Base-by-base conservation (phyloP, 2,329 filamentous ascomycete species). In the Phoma sp. region DNA sequence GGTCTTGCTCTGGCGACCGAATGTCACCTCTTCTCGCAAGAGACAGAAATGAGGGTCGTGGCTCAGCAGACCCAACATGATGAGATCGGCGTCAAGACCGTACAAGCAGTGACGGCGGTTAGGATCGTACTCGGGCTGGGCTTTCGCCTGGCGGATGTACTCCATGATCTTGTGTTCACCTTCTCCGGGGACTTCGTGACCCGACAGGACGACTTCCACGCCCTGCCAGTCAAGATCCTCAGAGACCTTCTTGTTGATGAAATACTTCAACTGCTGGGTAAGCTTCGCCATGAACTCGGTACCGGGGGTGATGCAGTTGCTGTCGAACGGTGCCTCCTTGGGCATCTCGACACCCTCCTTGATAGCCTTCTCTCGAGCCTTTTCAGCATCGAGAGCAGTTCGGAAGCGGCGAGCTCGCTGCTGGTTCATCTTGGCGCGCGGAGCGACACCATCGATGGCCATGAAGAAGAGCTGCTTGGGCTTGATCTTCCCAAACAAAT, bases 101-200 rank as follows among this genome's bases (percentile, higher is more conserved):
- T 99, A 99, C 59, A 99, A 82, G 77, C 96, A 99, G 77, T 99
- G 95, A 53, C 95, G 90, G 58, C 96, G 86, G 69, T 99, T 98
- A 44, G 91, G 85, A 74, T 96, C 88, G 76, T 99, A 99, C 60
- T 88, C 86, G 2, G 90, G 90, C 76, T 99, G 95, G 43, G 93
- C 92, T 81, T 98, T 98, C 59, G 95, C 91, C 76, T 96, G 91
- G 65, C 95, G 90, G 75, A 99, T 99, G 77, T 99, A 99, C 77
- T 99, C 96, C 95, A 99, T 99, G 77, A 99, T 96, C 80, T 99
- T 99, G 81, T 99, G 95, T 77, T 99, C 95, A 67, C 95, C 95
- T 78, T 99, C 96, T 67, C 95, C 95, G 6, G 95, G 95, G 24
- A 98, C 93, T 76, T 99, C 96, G 72, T 99, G 96, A 49, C 96